A percentile compares a stretch with the other conserved stretches of the same genome.
These are phyloP conservation scores for Diplogelasinospora grovesii DNA, from an alignment of 495 filamentous ascomycete genomes.

Conservation along the genomic window DNA sequence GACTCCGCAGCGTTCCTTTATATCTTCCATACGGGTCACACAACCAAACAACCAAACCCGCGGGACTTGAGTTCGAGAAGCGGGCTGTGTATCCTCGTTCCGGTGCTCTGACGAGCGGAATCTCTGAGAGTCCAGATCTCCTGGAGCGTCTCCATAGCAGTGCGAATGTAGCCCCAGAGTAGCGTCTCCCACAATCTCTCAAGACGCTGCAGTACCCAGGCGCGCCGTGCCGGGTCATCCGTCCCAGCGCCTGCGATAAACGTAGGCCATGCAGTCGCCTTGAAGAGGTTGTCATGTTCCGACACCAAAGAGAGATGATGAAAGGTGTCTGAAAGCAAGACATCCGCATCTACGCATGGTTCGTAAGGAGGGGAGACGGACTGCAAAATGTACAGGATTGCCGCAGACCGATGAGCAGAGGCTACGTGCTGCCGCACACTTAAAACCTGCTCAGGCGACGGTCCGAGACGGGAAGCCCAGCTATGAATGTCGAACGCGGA, in stretches of 20 bases:
- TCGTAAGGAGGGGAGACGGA: slow-evolving; percentile 15
- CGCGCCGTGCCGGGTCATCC: slow-evolving; percentile 20
- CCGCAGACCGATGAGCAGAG: slow-evolving; percentile 38
- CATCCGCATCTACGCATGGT: slow-evolving; percentile 13
- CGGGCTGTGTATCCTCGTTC: too few relatives aligned
- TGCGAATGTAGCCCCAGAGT: slow-evolving; percentile 42
- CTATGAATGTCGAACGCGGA: slow-evolving; percentile 24
- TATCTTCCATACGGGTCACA: too few relatives aligned
- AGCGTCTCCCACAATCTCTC: too few relatives aligned
- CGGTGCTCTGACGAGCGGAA: too few relatives aligned
- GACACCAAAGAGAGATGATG: slow-evolving; percentile 37
- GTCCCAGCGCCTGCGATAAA: slow-evolving; percentile 50
- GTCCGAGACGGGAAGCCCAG: slow-evolving; percentile 33
- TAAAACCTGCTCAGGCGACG: slow-evolving; percentile 25
- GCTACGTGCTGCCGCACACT: slow-evolving; percentile 36
- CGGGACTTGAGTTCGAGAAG: too few relatives aligned
- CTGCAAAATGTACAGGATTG: slow-evolving; percentile 33
- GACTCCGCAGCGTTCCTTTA: too few relatives aligned
- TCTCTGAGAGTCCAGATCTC: slow-evolving; percentile 35
- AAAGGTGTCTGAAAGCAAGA: slow-evolving; percentile 37
- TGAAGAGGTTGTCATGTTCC: slow-evolving; percentile 42
- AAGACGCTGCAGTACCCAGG: slow-evolving; percentile 34
- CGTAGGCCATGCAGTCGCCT: slow-evolving; percentile 53
- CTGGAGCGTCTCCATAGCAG: slow-evolving; percentile 34
- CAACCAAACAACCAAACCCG: too few relatives aligned